phyloP scores from a whole-genome alignment of 495 filamentous ascomycete genomes.

The Hypoxylon perforatum region DNA sequence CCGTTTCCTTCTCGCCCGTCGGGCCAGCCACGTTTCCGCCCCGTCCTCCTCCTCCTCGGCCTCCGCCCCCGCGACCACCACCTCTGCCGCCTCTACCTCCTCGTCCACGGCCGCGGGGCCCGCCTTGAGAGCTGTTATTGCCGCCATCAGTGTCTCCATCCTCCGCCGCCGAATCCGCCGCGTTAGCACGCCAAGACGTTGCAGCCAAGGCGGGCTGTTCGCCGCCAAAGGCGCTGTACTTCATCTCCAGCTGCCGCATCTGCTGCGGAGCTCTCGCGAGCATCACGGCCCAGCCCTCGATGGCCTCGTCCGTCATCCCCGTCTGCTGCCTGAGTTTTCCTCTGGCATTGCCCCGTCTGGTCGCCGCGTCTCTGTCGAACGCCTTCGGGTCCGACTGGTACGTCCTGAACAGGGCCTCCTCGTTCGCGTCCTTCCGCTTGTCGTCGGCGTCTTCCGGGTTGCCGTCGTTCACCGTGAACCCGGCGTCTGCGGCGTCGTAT shows the following conservation, averaged over 20 bases:
- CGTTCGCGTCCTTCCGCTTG: slow-evolving; percentile 55
- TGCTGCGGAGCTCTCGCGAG: slow-evolving; percentile 74
- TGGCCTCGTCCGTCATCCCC: slow-evolving; percentile 90
- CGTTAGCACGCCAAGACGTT: slow-evolving; percentile 69
- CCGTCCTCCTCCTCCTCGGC: slow-evolving; percentile 57
- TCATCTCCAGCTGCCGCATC: slow-evolving; percentile 71
- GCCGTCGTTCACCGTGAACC: slow-evolving; percentile 77
- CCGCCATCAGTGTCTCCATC: slow-evolving; percentile 53
- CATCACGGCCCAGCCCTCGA: slow-evolving; percentile 96
- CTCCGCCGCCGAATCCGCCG: slow-evolving; percentile 57
- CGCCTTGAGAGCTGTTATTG: slow-evolving; percentile 41
- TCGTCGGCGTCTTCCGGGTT: slow-evolving; percentile 50
- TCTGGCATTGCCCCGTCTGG: slow-evolving; percentile 71
- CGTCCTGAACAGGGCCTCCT: slow-evolving; percentile 72
- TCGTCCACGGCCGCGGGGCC: slow-evolving; percentile 54
- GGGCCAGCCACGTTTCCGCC: slow-evolving; percentile 69
- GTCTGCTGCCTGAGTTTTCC: slow-evolving; percentile 76
- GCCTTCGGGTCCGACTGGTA: slow-evolving; percentile 70
- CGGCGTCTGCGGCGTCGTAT: slow-evolving; percentile 91
- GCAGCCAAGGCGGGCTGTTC: slow-evolving; percentile 68
- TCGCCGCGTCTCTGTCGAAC: slow-evolving; percentile 76
- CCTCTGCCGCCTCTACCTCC: slow-evolving; percentile 63
- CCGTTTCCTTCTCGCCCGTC: slow-evolving; percentile 67
- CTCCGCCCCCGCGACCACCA: slow-evolving; percentile 45
- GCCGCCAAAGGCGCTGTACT: slow-evolving; percentile 69